Conservation (phyloP, 176 grass and related monocot genomes). For the Phoenix dactylifera region DNA sequence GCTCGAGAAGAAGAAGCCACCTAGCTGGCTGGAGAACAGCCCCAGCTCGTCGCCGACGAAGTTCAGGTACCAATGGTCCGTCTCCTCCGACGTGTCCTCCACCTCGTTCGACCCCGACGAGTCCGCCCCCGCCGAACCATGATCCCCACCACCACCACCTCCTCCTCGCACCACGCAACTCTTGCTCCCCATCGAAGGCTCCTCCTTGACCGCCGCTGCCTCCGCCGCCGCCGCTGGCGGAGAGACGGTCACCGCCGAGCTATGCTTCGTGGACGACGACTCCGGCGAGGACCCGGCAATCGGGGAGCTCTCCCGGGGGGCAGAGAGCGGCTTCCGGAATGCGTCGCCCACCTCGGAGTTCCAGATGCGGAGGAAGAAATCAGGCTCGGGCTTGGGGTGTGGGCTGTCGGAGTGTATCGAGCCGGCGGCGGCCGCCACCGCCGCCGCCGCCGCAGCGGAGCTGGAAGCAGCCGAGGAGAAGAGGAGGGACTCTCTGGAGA, state of each 20-base stretch:
- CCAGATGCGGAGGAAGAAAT: constrained; percentile 22
- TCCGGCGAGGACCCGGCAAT: not conserved
- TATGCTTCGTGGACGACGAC: not conserved
- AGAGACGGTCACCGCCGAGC: not conserved
- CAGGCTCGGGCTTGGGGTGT: not conserved
- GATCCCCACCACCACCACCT: not conserved
- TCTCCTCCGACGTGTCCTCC: constrained; percentile 39
- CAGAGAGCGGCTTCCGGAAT: constrained; percentile 2
- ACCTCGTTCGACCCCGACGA: constrained; percentile 45
- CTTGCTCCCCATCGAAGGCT: constrained; percentile 14
- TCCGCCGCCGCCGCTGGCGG: not conserved
- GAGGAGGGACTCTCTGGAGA: constrained; percentile 14
- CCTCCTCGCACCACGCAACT: constrained; percentile 13
- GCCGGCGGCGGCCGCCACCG: too few relatives aligned
- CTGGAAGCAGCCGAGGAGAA: not conserved
- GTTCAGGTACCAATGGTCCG: constrained; percentile 59
- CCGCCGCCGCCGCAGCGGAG: not conserved
- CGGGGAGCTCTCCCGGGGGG: not conserved
- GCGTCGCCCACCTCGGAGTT: constrained; percentile 22
- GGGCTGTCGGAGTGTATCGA: too few relatives aligned
- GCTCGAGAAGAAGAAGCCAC: constrained; percentile 31
- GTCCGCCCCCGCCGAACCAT: constrained; percentile 29
- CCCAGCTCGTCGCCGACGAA: constrained; percentile 58
- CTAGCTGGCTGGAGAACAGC: constrained; percentile 41
- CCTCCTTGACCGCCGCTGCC: not conserved